These are phyloP conservation scores for Stylosanthes scabra DNA, from an alignment of 331 rosid genomes.

Conservation along the genomic window DNA sequence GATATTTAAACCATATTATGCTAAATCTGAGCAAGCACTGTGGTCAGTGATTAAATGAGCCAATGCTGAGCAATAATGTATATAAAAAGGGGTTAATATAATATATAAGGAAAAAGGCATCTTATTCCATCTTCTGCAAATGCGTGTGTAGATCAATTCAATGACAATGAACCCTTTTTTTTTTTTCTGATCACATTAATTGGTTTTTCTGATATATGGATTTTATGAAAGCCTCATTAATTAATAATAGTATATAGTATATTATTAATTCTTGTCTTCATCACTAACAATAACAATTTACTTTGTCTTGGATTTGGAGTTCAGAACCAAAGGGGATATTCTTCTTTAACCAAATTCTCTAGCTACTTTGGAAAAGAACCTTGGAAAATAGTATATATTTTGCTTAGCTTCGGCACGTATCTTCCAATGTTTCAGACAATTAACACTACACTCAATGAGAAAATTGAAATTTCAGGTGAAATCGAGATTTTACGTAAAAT, in stretches of 20 bases:
- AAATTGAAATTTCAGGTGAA: too few species aligned
- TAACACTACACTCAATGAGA: too few species aligned
- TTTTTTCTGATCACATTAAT: background rate
- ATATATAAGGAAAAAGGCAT: background rate
- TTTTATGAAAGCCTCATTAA: background rate
- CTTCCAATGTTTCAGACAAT: slow-evolving; percentile 10
- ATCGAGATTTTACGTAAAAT: too few species aligned
- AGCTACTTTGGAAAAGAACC: slow-evolving; percentile 6
- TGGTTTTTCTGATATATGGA: background rate
- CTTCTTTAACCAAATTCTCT: slow-evolving; percentile 3
- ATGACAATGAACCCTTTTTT: background rate
- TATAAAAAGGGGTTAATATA: background rate
- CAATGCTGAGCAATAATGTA: background rate
- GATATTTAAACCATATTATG: slow-evolving; percentile 17
- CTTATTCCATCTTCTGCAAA: slow-evolving; percentile 12
- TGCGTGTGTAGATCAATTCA: background rate
- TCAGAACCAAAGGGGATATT: slow-evolving; percentile 10
- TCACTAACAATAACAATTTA: slow-evolving; percentile 4
- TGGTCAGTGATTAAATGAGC: slow-evolving; percentile 12
- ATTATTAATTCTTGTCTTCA: slow-evolving; percentile 1
- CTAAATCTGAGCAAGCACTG: slow-evolving; percentile 24
- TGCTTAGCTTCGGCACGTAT: background rate
- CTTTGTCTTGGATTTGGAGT: slow-evolving; percentile 16
- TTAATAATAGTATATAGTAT: too few species aligned
- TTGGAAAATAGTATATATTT: background rate